Percentiles rank a stretch among this genome's conserved stretches.
These are phyloP conservation scores for Xylaria palmicola DNA, from an alignment of 495 filamentous ascomycete species.

Conservation along the genomic window DNA sequence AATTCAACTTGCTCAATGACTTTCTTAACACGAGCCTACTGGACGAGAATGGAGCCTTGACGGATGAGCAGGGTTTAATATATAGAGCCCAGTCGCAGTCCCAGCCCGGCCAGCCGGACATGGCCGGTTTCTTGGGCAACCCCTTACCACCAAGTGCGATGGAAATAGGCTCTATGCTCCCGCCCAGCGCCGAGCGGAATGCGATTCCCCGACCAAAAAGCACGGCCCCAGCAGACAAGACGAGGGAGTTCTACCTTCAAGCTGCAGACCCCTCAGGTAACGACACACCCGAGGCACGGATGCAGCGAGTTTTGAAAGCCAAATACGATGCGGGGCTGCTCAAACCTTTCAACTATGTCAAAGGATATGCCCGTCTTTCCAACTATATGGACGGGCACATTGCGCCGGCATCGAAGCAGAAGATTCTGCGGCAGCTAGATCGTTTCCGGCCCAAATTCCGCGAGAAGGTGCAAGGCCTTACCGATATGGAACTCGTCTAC, in stretches of 20 bases:
- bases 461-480: conserved; percentile 87
- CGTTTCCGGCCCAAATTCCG: conserved; percentile 93
- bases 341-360: conserved; percentile 97
- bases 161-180: conserved; percentile 40
- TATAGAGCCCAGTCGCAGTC: conserved; percentile 32
- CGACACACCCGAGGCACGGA: conserved; percentile 87
- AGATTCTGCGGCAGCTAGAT: conserved; percentile 86
- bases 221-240: conserved; percentile 69
- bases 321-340: conserved; percentile 94
- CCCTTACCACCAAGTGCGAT: conserved; percentile 40
- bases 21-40: conserved; percentile 87
- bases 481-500: conserved; percentile 86
- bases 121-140: conserved; percentile 35
- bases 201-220: conserved; percentile 60
- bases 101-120: conserved; percentile 32
- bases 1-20: conserved; percentile 94
- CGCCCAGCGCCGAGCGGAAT: conserved; percentile 51
- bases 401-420: conserved; percentile 71
- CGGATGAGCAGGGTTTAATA: conserved; percentile 53
- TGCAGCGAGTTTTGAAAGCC: conserved; percentile 90
- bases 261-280: conserved; percentile 93
- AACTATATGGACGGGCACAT: conserved; percentile 89
- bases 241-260: conserved; percentile 93
- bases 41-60: conserved; percentile 69
- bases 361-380: conserved; percentile 85